Percentiles rank a stretch among this genome's conserved stretches.
These are phyloP conservation scores for Ajuga reptans DNA, from an alignment of 305 asterid species.

Conservation along the genomic window DNA sequence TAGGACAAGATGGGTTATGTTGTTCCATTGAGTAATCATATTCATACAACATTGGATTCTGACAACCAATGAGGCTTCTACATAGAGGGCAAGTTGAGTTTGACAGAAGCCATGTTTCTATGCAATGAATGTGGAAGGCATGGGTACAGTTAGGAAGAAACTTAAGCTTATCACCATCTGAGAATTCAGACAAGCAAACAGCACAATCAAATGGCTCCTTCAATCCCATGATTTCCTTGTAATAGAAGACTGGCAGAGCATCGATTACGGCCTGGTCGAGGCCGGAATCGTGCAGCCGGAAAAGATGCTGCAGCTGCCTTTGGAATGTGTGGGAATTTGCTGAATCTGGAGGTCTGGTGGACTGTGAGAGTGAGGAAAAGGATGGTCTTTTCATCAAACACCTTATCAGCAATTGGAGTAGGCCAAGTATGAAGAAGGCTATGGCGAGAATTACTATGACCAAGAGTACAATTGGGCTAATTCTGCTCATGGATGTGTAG, in stretches of 20 bases:
- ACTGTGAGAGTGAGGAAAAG: constrained; percentile 43
- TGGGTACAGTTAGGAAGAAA: constrained; percentile 44
- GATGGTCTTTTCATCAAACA: constrained; percentile 33
- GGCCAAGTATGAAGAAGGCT: constrained; percentile 44
- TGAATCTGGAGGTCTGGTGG: constrained; percentile 37
- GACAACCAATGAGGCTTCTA: constrained; percentile 34
- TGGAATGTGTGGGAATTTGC: constrained; percentile 38
- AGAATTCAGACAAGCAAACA: constrained; percentile 43
- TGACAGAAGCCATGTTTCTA: constrained; percentile 50
- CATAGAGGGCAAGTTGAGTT: constrained; percentile 58
- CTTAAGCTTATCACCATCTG: constrained; percentile 39
- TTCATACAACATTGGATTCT: constrained; percentile 1
- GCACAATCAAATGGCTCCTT: constrained; percentile 54
- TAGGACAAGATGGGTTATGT: constrained; percentile 8
- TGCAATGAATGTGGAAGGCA: constrained; percentile 49
- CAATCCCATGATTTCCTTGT: constrained; percentile 35
- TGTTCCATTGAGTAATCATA: constrained; percentile 19
- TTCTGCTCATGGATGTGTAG: constrained; percentile 35
- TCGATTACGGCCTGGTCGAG: constrained; percentile 42
- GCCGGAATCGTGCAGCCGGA: constrained; percentile 47
- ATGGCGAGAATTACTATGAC: constrained; percentile 42
- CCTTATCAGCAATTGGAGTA: constrained; percentile 42
- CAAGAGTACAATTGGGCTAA: constrained; percentile 39
- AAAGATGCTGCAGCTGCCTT: constrained; percentile 52
- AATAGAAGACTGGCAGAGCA: constrained; percentile 39